These are phyloP conservation scores for Blastobotrys apis DNA, from an alignment of 1,139 yeast species.

Conservation along the genomic window DNA sequence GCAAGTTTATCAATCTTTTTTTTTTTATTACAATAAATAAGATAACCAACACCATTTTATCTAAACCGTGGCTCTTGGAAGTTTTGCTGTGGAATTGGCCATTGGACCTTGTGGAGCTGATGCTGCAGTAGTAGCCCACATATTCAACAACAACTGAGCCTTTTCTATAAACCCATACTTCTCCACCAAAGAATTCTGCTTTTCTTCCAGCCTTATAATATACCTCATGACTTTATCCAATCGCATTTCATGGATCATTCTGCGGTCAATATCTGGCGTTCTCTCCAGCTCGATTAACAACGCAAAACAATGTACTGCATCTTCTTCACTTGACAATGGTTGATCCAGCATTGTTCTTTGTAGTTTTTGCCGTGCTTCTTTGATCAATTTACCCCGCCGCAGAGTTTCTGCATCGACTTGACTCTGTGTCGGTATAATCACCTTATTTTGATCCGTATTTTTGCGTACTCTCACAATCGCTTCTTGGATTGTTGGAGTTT, in stretches of 20 bases:
- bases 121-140: slow-evolving; percentile 4
- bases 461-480: not conserved
- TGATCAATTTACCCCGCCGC: not conserved
- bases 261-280: slow-evolving; percentile 1
- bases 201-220: not conserved
- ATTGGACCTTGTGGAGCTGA: too few species aligned
- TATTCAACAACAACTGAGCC: not conserved
- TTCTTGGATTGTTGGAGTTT: not conserved
- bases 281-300: not conserved
- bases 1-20: too few species aligned
- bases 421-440: not conserved
- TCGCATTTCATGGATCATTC: slow-evolving; percentile 1
- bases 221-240: not conserved
- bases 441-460: not conserved
- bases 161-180: not conserved
- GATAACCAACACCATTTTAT: too few species aligned
- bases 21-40: too few species aligned
- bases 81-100: too few species aligned
- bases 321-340: not conserved
- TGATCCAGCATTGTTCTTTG: not conserved
- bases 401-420: not conserved
- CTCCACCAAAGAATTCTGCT: not conserved
- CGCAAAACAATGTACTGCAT: not conserved
- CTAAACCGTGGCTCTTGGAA: too few species aligned
- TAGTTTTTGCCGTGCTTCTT: slow-evolving; percentile 2